phyloP scores from a whole-genome alignment of 2,329 filamentous ascomycete species.

The Colletotrichum aenigma region DNA sequence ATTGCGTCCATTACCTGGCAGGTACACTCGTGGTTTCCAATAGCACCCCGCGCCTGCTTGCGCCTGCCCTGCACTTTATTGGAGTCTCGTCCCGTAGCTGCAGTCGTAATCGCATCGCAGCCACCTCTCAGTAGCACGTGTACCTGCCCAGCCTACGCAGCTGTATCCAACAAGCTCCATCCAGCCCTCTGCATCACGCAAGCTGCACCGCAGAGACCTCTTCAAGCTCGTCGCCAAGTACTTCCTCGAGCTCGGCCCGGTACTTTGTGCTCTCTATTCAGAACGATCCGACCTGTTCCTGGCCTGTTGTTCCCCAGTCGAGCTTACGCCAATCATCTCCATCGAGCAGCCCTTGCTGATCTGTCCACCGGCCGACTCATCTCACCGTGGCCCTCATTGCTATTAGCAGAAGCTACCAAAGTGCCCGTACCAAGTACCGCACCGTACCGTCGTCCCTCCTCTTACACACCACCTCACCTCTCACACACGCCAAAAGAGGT shows the following conservation, averaged over 20 bases:
- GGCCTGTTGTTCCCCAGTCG: not conserved
- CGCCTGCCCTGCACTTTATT: not conserved
- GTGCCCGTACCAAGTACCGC: not conserved
- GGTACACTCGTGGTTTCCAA: not conserved
- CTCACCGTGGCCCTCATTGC: not conserved
- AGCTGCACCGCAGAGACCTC: not conserved
- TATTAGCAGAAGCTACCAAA: not conserved
- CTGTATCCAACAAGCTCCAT: not conserved
- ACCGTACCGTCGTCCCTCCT: not conserved
- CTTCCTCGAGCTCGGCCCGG: not conserved
- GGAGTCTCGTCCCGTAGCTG: not conserved
- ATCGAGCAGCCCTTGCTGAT: conserved; percentile 3
- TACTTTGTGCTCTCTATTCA: not conserved
- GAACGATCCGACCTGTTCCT: not conserved
- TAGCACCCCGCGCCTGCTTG: not conserved
- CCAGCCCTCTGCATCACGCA: not conserved
- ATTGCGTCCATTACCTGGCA: not conserved
- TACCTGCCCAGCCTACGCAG: not conserved
- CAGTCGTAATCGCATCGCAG: conserved; percentile 9
- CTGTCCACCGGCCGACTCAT: conserved; percentile 3
- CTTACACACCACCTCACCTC: conserved; percentile 4
- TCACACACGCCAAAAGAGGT: not conserved
- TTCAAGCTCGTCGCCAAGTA: not conserved
- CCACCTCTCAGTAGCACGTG: not conserved
- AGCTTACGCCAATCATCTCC: conserved; percentile 12